Evolutionary conservation across 2,329 filamentous ascomycete genomes (phyloP), one percentile per base, ranked within the genome.

Genomic region (Botrytis fabae): DNA sequence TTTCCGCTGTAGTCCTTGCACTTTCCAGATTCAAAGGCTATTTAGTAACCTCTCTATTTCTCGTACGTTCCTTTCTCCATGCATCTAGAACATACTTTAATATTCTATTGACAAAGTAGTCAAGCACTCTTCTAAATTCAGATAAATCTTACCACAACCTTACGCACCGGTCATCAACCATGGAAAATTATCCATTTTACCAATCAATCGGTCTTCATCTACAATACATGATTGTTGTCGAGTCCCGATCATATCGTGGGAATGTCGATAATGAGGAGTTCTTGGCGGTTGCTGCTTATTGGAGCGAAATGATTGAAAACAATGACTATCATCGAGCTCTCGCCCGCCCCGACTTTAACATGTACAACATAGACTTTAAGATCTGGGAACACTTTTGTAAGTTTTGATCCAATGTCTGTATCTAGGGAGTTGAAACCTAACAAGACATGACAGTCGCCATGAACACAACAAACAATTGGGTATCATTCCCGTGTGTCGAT

Each of bases 1-100:
- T 25, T 20, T 1, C 14, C 1, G 10, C 6, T 40, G 16, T 1
- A n/a, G 8, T 18, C 0, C 6, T 61, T n/a, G 35, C 6, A 8
- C 3, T 16, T 18, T 2, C 12, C 35, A 16, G 10, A 12, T 61
- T 40, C 1, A 40, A 4, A n/a, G 25, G 12, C 14, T 40, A 40
- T 22, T n/a, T n/a, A n/a, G 1, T 8, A 61, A 61, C 22, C 12
- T 40, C 22, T 61, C 22, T 40, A 4, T 1, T 22, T 22, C 1
- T 25, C 5, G 8, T 18, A 16, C 18, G 25, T 57, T 16, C 14
- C 4, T 57, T 4, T 1, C 14, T n/a, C 22, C 22, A 16, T n/a
- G 18, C 1, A 4, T 8, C 25, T 38, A 22, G 7, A 40, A n/a
- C 0, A 12, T 5, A 61, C 6, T 61, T 5, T n/a, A 0, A 22